phyloP scores from a whole-genome alignment of 2,329 filamentous ascomycete species.

The Trichoderma gracile region DNA sequence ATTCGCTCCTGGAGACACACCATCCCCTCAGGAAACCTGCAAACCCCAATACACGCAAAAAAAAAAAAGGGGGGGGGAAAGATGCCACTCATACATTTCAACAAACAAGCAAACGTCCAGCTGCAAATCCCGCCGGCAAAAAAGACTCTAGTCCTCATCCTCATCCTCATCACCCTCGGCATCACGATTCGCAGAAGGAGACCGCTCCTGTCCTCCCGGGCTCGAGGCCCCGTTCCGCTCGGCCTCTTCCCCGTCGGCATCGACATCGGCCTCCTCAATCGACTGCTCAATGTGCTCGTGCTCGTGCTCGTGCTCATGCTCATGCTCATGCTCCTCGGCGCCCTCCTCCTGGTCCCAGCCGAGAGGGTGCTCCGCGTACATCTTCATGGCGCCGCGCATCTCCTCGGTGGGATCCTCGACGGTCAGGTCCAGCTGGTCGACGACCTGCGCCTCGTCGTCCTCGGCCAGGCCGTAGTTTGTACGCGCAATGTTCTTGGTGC shows the following conservation, averaged over 20 bases:
- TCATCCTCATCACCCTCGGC: constrained; percentile 47
- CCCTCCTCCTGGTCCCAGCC: constrained; percentile 46
- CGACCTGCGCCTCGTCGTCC: constrained; percentile 52
- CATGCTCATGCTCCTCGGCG: constrained; percentile 27
- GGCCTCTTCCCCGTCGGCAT: constrained; percentile 34
- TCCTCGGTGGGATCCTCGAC: constrained; percentile 58
- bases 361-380: constrained; percentile 55
- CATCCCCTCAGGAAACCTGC: too few species aligned
- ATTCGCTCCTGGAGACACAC: constrained; percentile 11
- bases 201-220: constrained; percentile 32
- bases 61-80: background rate
- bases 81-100: background rate
- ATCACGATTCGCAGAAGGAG: constrained; percentile 45
- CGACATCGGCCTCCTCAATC: constrained; percentile 28
- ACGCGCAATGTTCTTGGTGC: constrained; percentile 63
- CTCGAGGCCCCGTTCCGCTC: constrained; percentile 32
- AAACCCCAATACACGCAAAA: too few species aligned
- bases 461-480: constrained; percentile 46
- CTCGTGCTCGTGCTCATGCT: constrained; percentile 25
- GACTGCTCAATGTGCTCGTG: constrained; percentile 16
- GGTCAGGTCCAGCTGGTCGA: constrained; percentile 58
- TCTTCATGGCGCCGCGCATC: constrained; percentile 52
- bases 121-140: background rate
- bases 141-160: constrained; percentile 31
- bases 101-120: background rate